Conservation (phyloP, 805 yeast species). For the Zygosaccharomyces pseudorouxii region DNA sequence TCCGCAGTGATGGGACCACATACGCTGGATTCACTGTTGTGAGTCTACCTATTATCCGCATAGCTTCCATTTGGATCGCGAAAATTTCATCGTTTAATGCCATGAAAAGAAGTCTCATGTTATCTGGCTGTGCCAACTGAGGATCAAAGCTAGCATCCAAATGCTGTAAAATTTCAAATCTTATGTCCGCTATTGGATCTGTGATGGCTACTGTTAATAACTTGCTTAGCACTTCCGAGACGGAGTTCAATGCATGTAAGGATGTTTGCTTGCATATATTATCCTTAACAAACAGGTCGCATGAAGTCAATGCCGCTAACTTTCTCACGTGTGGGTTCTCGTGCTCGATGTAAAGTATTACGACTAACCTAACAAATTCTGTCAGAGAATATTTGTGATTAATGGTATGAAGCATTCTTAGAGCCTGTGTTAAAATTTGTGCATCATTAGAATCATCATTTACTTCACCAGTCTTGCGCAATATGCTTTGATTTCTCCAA, state of each 20-base stretch:
- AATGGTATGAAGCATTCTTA: constrained; percentile 70
- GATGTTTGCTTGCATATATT: constrained; percentile 83
- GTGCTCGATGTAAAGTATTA: constrained; percentile 79
- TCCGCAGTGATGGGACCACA: constrained; percentile 87
- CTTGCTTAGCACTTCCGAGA: constrained; percentile 77
- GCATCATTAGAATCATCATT: constrained; percentile 45
- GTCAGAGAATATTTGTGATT: constrained; percentile 72
- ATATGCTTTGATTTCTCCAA: constrained; percentile 68
- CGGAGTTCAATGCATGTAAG: constrained; percentile 73
- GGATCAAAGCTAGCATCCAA: constrained; percentile 79
- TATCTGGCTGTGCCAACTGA: constrained; percentile 90
- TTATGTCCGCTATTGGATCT: constrained; percentile 80
- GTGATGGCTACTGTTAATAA: constrained; percentile 78
- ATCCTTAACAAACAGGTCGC: constrained; percentile 69
- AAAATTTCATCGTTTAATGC: constrained; percentile 90
- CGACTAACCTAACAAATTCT: constrained; percentile 83
- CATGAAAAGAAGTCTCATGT: constrained; percentile 76
- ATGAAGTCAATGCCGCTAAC: constrained; percentile 79
- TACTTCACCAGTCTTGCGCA: constrained; percentile 56
- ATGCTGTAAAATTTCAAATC: constrained; percentile 71
- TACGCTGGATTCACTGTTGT: constrained; percentile 90
- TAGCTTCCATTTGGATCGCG: constrained; percentile 71
- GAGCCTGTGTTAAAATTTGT: constrained; percentile 64
- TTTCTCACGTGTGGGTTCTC: constrained; percentile 73
- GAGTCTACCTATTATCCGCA: constrained; percentile 75